These are phyloP conservation scores for Dillenia turbinata DNA, from an alignment of 164 flowering plant genomes.

Conservation along the genomic window DNA sequence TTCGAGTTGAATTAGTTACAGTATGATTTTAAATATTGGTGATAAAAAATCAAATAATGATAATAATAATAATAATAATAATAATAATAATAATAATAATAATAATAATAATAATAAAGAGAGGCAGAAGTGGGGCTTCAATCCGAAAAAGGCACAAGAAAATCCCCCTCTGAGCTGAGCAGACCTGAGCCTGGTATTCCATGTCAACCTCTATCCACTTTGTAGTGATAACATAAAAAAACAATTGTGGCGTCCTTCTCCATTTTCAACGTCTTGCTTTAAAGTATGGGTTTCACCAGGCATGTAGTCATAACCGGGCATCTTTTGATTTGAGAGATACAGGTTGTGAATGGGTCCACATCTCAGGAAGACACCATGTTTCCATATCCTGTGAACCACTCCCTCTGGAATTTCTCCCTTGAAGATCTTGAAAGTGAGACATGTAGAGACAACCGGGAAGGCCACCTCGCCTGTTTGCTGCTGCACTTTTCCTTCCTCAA, in stretches of 20 bases:
- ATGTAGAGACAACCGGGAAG: slow-evolving; percentile 64
- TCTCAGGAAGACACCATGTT: slow-evolving; percentile 65
- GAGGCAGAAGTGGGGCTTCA: too few species aligned
- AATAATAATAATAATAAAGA: too few species aligned
- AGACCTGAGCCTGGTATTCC: slow-evolving; percentile 31
- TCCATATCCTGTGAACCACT: slow-evolving; percentile 47
- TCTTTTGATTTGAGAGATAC: slow-evolving; percentile 49
- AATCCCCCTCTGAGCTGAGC: slow-evolving; percentile 40
- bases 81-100: too few species aligned
- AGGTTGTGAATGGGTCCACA: slow-evolving; percentile 67
- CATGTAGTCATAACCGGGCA: slow-evolving; percentile 51
- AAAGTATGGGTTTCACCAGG: slow-evolving; percentile 73
- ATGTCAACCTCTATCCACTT: slow-evolving; percentile 44
- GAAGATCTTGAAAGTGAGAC: slow-evolving; percentile 62
- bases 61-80: too few species aligned
- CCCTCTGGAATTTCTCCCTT: slow-evolving; percentile 67
- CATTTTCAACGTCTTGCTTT: slow-evolving; percentile 44
- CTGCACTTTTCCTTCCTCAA: slow-evolving; percentile 63
- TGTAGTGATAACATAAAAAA: slow-evolving; percentile 38
- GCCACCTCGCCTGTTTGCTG: slow-evolving; percentile 59
- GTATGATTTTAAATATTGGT: too few species aligned
- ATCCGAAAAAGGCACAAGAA: slow-evolving; percentile 37
- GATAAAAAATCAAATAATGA: too few species aligned
- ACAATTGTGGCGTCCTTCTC: slow-evolving; percentile 44
- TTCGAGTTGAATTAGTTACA: too few species aligned